Evolutionary conservation across 495 filamentous ascomycete species (phyloP), one percentile per base, ranked within the genome.

Genomic region (Talaromyces liani): DNA sequence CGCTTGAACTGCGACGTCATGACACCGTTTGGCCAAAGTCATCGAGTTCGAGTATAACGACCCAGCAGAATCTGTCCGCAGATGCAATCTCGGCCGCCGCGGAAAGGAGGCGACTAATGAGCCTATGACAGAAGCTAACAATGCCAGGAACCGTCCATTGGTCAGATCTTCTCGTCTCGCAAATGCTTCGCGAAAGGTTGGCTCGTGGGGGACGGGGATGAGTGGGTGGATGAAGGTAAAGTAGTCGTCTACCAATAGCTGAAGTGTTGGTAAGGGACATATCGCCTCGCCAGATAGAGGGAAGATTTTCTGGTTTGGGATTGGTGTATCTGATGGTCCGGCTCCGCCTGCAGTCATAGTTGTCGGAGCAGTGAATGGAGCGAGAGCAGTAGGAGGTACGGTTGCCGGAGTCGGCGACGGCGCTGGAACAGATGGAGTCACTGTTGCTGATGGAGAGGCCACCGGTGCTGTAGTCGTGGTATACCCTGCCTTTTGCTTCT

Each of bases 211-310:
- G 57, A 96, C 84, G 0, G 92, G 92, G 34, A 86, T 81, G n/a
- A 96, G 77, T 1, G 92, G 92, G 69, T 96, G 89, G 61, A 95
- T 91, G 70, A 92, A 93, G 7, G 86, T 92, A 69, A 95, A 95
- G 75, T 90, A 95, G 75, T 96, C 92, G 70, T 93, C 89, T 12
- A 96, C 78, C 6, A 95, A 79, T 3, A 85, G 75, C 53, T 85
- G 78, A 51, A 95, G 74, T 0, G 88, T 83, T 33, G 83, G 73
- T 67, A 86, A 71, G 0, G 90, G 84, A 63, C 90, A 91, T 54
- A 96, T 95, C 0, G 85, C 78, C 71, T 96, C 92, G 47, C 87
- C 87, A 6, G 84, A 84, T 3, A 79, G 65, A 9, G 24, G 31
- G 1, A 33, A 1, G 1, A 58, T 3, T 6, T 36, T 58, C 27